Evolutionary conservation across 2,329 filamentous ascomycete genomes (phyloP).

Genomic region (Huntiella bhutanensis): DNA sequence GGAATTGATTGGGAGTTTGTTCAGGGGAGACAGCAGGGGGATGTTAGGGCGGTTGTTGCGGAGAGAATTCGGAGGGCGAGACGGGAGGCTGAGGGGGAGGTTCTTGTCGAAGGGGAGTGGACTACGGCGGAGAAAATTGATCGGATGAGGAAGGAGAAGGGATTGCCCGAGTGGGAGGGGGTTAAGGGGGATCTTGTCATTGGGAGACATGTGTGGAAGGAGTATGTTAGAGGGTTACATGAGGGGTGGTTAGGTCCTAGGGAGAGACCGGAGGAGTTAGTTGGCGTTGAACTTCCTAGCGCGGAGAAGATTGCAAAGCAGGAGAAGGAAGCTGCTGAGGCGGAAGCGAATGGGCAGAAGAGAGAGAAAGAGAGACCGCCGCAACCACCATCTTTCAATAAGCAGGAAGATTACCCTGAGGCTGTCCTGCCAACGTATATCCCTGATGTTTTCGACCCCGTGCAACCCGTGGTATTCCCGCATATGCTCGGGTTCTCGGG

Average conservation of each 20-base stretch:
- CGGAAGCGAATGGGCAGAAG: constrained; percentile 24
- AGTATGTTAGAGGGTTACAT: constrained; percentile 81
- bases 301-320: constrained; percentile 8
- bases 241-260: constrained; percentile 91
- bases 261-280: constrained; percentile 33
- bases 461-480: constrained; percentile 56
- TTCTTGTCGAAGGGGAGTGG: constrained; percentile 28
- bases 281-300: constrained; percentile 13
- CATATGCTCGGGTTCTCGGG: constrained; percentile 86
- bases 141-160: constrained; percentile 43
- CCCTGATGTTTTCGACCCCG: constrained; percentile 55
- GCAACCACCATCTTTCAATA: constrained; percentile 57
- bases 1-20: constrained; percentile 93
- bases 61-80: constrained; percentile 64
- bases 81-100: constrained; percentile 35
- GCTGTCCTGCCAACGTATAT: constrained; percentile 44
- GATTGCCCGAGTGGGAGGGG: constrained; percentile 53
- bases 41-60: constrained; percentile 70
- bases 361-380: constrained; percentile 34
- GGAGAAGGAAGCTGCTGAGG: constrained; percentile 13
- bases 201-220: constrained; percentile 89
- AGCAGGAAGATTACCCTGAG: constrained; percentile 49
- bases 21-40: constrained; percentile 81
- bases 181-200: constrained; percentile 71
- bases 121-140: constrained; percentile 37